phyloP scores from a whole-genome alignment of 2,329 filamentous ascomycete genomes.

The Rhytidhysteron rufulum region DNA sequence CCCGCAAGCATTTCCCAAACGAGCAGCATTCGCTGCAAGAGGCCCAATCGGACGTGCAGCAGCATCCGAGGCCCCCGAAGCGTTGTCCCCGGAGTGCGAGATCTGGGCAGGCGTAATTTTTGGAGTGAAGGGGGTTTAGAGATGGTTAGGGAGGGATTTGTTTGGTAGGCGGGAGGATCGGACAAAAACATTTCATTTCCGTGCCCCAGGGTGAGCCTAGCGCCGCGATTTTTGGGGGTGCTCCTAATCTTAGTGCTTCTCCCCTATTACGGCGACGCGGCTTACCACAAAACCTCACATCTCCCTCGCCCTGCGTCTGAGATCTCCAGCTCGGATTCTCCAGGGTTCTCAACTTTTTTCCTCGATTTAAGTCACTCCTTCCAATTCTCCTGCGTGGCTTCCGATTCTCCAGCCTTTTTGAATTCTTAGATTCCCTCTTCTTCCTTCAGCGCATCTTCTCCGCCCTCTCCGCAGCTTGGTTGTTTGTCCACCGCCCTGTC shows the following conservation, averaged over 20 bases:
- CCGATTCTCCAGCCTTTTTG: slow-evolving; percentile 9
- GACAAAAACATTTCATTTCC: slow-evolving; percentile 28
- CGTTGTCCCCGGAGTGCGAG: slow-evolving; percentile 9
- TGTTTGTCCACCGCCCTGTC: slow-evolving; percentile 5
- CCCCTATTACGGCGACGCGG: slow-evolving; percentile 8
- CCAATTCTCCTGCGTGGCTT: slow-evolving; percentile 19
- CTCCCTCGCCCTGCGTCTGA: slow-evolving; percentile 10
- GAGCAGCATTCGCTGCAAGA: neutral
- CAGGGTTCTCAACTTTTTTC: slow-evolving; percentile 16
- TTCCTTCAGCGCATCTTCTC: slow-evolving; percentile 1
- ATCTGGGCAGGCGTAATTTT: slow-evolving; percentile 10
- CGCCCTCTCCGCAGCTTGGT: neutral
- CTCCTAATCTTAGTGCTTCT: slow-evolving; percentile 22
- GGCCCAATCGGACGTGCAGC: too few relatives aligned
- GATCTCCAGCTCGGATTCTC: too few relatives aligned
- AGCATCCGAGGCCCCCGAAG: neutral
- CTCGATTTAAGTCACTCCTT: slow-evolving; percentile 34
- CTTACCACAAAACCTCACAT: slow-evolving; percentile 3
- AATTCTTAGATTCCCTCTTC: slow-evolving; percentile 1
- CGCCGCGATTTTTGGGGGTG: too few relatives aligned
- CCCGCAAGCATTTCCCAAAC: neutral
- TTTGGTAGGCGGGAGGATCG: slow-evolving; percentile 21
- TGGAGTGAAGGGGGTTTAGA: slow-evolving; percentile 13
- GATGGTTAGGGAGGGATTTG: slow-evolving; percentile 6
- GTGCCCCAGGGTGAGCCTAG: too few relatives aligned